Percentiles rank a stretch among this genome's conserved stretches.
Evolutionary conservation across 1,284 basidiomycete genomes (phyloP).

Genomic region (Boletus semigastroideus): DNA sequence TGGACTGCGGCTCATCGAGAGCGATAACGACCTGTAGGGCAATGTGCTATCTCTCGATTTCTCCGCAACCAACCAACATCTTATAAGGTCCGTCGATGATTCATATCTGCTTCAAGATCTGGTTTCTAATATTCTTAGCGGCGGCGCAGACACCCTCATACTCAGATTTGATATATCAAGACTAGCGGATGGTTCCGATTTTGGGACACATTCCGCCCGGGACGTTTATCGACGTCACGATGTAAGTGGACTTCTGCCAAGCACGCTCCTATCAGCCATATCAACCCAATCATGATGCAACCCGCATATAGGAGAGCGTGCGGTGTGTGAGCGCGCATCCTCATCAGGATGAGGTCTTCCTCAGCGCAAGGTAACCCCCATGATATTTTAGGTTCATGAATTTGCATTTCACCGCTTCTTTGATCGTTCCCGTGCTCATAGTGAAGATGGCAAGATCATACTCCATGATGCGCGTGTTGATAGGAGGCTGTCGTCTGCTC

Average conservation of each 20-base stretch:
- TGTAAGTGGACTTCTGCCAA: slow-evolving; percentile 18
- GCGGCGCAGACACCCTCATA: slow-evolving; percentile 59
- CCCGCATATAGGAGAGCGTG: slow-evolving; percentile 52
- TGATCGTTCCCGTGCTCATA: slow-evolving; percentile 27
- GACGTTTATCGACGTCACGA: slow-evolving; percentile 34
- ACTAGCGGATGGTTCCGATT: slow-evolving; percentile 7
- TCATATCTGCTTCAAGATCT: slow-evolving; percentile 1
- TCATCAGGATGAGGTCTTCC: slow-evolving; percentile 59
- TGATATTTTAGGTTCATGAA: slow-evolving; percentile 24
- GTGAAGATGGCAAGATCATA: slow-evolving; percentile 68
- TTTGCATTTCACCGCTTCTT: slow-evolving; percentile 25
- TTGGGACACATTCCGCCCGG: slow-evolving; percentile 15
- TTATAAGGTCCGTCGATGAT: slow-evolving; percentile 56
- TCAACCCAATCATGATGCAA: slow-evolving; percentile 10
- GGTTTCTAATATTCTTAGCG: slow-evolving; percentile 40
- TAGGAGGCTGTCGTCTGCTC: slow-evolving; percentile 38
- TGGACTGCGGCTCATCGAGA: slow-evolving; percentile 8
- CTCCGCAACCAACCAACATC: slow-evolving; percentile 57
- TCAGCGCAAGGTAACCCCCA: slow-evolving; percentile 58
- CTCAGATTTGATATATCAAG: slow-evolving; percentile 54
- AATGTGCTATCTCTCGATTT: slow-evolving; percentile 72
- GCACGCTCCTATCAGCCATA: slow-evolving; percentile 13
- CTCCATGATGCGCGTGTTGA: slow-evolving; percentile 53
- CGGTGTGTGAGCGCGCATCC: slow-evolving; percentile 63
- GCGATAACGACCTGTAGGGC: slow-evolving; percentile 38